These are phyloP conservation scores for Neoscytalidium dimidiatum DNA, from an alignment of 2,329 filamentous ascomycete species.

Conservation along the genomic window DNA sequence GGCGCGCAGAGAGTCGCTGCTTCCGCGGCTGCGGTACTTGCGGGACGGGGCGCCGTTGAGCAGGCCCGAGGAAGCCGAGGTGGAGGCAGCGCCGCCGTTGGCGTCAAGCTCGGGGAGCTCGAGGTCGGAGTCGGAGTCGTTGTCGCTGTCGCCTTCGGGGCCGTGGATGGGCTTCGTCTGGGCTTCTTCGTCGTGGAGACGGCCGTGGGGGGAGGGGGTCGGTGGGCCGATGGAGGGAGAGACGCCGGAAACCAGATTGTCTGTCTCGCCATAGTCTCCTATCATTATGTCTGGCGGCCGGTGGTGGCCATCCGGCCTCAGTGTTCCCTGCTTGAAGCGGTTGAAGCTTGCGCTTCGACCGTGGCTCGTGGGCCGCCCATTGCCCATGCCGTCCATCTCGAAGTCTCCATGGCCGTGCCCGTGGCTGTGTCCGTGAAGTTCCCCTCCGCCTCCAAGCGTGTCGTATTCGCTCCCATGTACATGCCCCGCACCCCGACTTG, in stretches of 20 bases:
- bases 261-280: conserved; percentile 32
- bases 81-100: conserved; percentile 13
- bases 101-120: conserved; percentile 34
- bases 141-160: conserved; percentile 28
- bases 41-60: conserved; percentile 28
- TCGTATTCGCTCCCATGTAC: conserved; percentile 58
- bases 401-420: not conserved
- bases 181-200: not conserved
- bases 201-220: conserved; percentile 9
- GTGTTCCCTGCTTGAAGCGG: conserved; percentile 28
- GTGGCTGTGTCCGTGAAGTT: conserved; percentile 17
- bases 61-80: conserved; percentile 34
- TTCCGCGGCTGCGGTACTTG: conserved; percentile 21
- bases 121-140: conserved; percentile 36
- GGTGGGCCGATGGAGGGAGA: conserved; percentile 31
- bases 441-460: conserved; percentile 33
- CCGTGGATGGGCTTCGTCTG: conserved; percentile 15
- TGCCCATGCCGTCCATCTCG: not conserved
- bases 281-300: conserved; percentile 34
- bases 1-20: not conserved
- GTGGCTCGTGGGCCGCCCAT: conserved; percentile 27
- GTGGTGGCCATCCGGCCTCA: conserved; percentile 21
- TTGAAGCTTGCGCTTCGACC: conserved; percentile 35
- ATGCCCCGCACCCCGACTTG: conserved; percentile 65
- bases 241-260: conserved; percentile 34